Evolutionary conservation across 352 stramenopile species (phyloP), one percentile per base, ranked within the genome.

Genomic region (Thalassiosira hispida): DNA sequence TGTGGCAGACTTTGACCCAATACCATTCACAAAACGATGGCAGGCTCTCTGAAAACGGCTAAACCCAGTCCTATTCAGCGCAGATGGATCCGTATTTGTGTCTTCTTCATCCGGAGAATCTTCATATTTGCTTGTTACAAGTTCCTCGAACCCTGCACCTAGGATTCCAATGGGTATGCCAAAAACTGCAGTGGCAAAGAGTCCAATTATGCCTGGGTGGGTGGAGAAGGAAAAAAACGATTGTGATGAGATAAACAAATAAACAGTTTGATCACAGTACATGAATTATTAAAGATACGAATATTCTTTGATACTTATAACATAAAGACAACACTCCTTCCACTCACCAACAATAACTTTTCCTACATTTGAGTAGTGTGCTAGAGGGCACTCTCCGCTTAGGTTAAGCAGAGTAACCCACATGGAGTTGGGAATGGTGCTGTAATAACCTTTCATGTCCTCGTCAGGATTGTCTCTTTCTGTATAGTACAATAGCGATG

Each of bases 351-450:
- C 83, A 35, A 88, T 81, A 31, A 95, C 71, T 67, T 95, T 95
- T 23, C 91, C 91, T 38, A 55, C 53, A 22, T 60, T 56, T 25
- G 77, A 91, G 60, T 95, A 95, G 33, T 94, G 76, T 12, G 78
- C 81, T 7, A 95, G 57, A 20, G 91, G 91, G 38, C 86, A 82
- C 71, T 95, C 91, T 8, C 91, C 91, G 3, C 81, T 82, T 1
- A 95, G 77, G 71, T 95, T 95, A 5, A 95, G 66, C 6, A 95
- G 68, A 9, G 91, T 95, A 20, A 95, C 89, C 91, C 91, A 95
- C 91, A 95, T 95, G 6, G 85, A 56, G 79, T 94, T 85, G 0
- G 90, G 89, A 20, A 94, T 81, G 27, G 83, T 93, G 35, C 83
- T 92, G 72, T 95, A 95, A 81, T 94, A 92, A 7, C 60, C 62